phyloP scores from a whole-genome alignment of 1,139 yeast genomes.

The Yamadazyma friedrichii region DNA sequence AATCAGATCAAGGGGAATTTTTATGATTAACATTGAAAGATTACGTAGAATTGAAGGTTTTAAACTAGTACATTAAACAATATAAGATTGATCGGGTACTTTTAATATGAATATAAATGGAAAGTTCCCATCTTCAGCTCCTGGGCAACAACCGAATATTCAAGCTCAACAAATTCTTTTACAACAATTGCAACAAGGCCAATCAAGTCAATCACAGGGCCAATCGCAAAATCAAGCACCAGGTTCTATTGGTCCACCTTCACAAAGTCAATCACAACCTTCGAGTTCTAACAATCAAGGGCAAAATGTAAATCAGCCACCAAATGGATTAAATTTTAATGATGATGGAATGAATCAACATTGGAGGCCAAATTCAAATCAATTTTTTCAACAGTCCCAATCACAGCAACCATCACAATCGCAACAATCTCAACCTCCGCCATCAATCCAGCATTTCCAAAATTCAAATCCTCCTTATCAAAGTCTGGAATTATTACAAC shows the following conservation, averaged over 20 bases:
- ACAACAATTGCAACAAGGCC: constrained; percentile 46
- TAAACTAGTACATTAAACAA: too few species aligned
- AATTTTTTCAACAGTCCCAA: not conserved
- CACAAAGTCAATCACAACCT: constrained; percentile 10
- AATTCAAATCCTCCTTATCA: constrained; percentile 17
- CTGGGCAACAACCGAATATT: constrained; percentile 26
- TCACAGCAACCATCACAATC: constrained; percentile 4
- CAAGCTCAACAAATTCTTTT: constrained; percentile 47
- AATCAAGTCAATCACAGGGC: constrained; percentile 9
- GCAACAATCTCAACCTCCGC: constrained; percentile 10
- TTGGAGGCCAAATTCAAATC: not conserved
- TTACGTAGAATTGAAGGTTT: too few species aligned
- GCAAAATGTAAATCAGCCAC: constrained; percentile 4
- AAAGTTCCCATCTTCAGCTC: constrained; percentile 23
- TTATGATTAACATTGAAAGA: too few species aligned
- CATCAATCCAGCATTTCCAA: constrained; percentile 17
- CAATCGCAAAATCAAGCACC: constrained; percentile 1
- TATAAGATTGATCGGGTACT: too few species aligned
- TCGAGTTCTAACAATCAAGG: constrained; percentile 8
- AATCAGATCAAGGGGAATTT: too few species aligned
- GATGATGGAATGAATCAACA: not conserved
- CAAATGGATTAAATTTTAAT: not conserved
- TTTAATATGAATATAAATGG: constrained; percentile 27
- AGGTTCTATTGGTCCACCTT: too few species aligned
- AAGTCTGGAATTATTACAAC: constrained; percentile 12